These are phyloP conservation scores for Nemania serpens DNA, from an alignment of 2,329 filamentous ascomycete genomes.

Conservation along the genomic window DNA sequence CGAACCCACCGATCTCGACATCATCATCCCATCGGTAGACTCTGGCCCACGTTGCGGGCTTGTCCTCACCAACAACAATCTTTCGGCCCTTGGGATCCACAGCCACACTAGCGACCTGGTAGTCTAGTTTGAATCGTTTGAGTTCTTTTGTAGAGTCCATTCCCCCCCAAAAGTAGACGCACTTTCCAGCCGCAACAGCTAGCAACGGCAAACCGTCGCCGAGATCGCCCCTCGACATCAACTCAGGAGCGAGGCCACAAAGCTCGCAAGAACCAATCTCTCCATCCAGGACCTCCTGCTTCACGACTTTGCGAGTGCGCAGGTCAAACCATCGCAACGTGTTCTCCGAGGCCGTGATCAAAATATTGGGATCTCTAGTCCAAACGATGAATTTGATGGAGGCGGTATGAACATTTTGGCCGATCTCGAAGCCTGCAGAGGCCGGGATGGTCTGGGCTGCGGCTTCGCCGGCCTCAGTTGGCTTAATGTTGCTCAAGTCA, in stretches of 20 bases:
- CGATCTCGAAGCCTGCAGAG: constrained; percentile 81
- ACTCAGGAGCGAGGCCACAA: constrained; percentile 66
- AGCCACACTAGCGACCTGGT: constrained; percentile 89
- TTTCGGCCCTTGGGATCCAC: constrained; percentile 81
- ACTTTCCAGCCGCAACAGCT: constrained; percentile 92
- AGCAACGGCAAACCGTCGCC: constrained; percentile 73
- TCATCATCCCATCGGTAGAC: constrained; percentile 88
- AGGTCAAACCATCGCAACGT: constrained; percentile 95
- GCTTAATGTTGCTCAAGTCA: constrained; percentile 71
- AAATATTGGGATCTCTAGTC: constrained; percentile 83
- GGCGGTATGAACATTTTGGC: constrained; percentile 78
- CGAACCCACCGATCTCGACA: constrained; percentile 69
- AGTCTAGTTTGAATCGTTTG: constrained; percentile 78
- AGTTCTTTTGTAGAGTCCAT: constrained; percentile 69
- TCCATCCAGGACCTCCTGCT: constrained; percentile 78
- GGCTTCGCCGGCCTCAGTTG: constrained; percentile 42
- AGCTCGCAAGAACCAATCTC: constrained; percentile 93
- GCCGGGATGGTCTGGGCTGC: constrained; percentile 56
- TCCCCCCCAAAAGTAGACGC: constrained; percentile 89
- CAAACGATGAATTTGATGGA: constrained; percentile 97
- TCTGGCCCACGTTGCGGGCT: constrained; percentile 93
- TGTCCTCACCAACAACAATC: constrained; percentile 85
- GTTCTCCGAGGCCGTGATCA: constrained; percentile 92
- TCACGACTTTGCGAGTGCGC: constrained; percentile 73
- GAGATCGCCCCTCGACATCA: constrained; percentile 64